Conservation (phyloP, 2,329 filamentous ascomycete species). For the Neoarthrinium moseri region DNA sequence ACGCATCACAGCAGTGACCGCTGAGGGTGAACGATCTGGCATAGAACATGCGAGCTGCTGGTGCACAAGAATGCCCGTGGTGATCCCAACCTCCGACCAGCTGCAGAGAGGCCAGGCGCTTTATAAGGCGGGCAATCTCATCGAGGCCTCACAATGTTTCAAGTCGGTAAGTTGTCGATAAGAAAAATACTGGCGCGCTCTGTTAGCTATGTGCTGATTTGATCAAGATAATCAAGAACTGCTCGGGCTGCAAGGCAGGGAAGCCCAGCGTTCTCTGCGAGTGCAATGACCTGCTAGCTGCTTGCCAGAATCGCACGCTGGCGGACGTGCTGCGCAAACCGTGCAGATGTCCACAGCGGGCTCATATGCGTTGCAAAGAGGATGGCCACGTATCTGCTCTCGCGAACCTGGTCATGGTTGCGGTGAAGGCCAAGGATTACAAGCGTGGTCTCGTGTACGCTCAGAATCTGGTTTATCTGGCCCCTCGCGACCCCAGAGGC, state of each 20-base stretch:
- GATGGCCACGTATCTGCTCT: slow-evolving; percentile 4
- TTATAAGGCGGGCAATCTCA: neutral
- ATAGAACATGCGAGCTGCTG: neutral
- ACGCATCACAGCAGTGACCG: too few relatives aligned
- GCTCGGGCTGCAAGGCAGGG: neutral
- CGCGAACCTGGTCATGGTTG: neutral
- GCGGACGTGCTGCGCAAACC: neutral
- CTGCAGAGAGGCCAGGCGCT: neutral
- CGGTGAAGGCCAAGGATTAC: neutral
- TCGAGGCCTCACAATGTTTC: neutral
- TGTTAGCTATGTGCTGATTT: neutral
- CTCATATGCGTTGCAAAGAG: neutral
- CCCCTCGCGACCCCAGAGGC: slow-evolving; percentile 2
- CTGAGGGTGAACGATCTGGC: too few relatives aligned
- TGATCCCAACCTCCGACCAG: neutral
- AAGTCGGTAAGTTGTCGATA: neutral
- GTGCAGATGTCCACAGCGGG: slow-evolving; percentile 1
- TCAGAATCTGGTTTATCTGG: slow-evolving; percentile 4
- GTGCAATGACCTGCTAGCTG: neutral
- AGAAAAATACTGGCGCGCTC: neutral
- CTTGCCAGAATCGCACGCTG: neutral
- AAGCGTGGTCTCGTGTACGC: neutral
- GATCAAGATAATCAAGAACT: slow-evolving; percentile 1
- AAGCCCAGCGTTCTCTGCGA: neutral
- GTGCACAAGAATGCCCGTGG: too few relatives aligned